Base-by-base conservation (phyloP, 2,329 filamentous ascomycete genomes). In the Arthrobotrys conoides region DNA sequence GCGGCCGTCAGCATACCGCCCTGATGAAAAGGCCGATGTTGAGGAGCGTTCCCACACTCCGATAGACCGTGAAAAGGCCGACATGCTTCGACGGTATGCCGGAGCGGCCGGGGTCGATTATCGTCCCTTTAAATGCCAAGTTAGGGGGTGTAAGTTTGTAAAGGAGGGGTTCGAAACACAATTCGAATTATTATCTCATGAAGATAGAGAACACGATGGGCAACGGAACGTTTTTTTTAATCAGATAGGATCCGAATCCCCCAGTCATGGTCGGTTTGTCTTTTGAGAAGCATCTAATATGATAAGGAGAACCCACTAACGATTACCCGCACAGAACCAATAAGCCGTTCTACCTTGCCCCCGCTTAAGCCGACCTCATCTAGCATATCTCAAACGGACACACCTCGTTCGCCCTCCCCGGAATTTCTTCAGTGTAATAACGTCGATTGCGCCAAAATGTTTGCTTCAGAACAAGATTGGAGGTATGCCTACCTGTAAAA, bases 121-220 rank as follows among this genome's bases (percentile, higher is more conserved):
- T 51, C 69, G 76, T 9, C 76, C 76, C 8, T 79, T 75, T 44
- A 79, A 79, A 66, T 79, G 76, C 27, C 69, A 75, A 38, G 44
- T 61, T 14, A 14, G 33, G 41, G 76, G 76, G 44, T 79, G 76
- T 18, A 79, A 79, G n/a, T 79, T 79, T 57, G 64, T 68, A 5
- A 79, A 79, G 24, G 76, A 79, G 38, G 76, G 76, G 3, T 79
- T 79, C n/a, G 76, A 79, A 64, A 75, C 76, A 6, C 64, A 75
- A 22, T 64, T 49, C n/a, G 70, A 79, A 41, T 22, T 79, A 20
- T 18, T 73, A 30, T 71, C 64, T 5, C 76, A 79, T 20, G 70
- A 79, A 24, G 71, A 79, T 16, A 51, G 65, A 63, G 76, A 75
- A 36, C 76, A 79, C 27, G 65, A 70, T 22, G 70, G 65, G 12